Evolutionary conservation across 345 rosid species (phyloP), one percentile per base, ranked within the genome.

Genomic region (Salix purpurea): DNA sequence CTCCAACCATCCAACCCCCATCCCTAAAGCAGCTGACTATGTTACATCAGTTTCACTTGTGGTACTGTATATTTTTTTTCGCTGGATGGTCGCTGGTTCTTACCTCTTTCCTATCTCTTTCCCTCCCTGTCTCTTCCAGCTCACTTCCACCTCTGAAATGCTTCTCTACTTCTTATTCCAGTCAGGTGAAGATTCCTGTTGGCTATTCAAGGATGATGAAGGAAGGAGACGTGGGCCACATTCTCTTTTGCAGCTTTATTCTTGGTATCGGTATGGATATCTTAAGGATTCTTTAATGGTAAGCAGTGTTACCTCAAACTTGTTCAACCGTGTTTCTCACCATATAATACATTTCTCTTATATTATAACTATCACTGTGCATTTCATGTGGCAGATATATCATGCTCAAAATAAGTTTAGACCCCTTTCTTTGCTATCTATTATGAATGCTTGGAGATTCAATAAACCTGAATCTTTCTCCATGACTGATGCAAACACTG

Each of bases 161-260:
- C 21, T 65, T 19, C 67, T 62, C 44, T 36, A 16, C 56, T 3
- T 23, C 36, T 72, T 78, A 16, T 72, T 78, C 72, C 83, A 96
- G 98, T 86, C 89, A 71, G 84, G 77, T 58, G 90, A 88, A 77
- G 92, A 81, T 77, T 76, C 86, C 75, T 90, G 94, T 84, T 96
- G 97, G 99, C 86, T 90, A 78, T 81, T 87, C 85, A 91, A 94
- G 83, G 97, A 90, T 80, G 84, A 73, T 65, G 84, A 84, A 73
- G 92, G 96, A 71, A 88, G 66, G 74, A 87, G 88, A 80, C 96
- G 88, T 77, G 99, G 98, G 71, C 97, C 97, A 2, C 90, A 92
- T 87, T 84, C 90, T 68, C 85, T 96, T 70, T 37, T 44, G 66
- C 92, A 94, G 77, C 85, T 96, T 61, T 86, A 68, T 86, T 85